These are phyloP conservation scores for Hamamelis virginiana DNA, from an alignment of 164 flowering plant species.

Conservation along the genomic window DNA sequence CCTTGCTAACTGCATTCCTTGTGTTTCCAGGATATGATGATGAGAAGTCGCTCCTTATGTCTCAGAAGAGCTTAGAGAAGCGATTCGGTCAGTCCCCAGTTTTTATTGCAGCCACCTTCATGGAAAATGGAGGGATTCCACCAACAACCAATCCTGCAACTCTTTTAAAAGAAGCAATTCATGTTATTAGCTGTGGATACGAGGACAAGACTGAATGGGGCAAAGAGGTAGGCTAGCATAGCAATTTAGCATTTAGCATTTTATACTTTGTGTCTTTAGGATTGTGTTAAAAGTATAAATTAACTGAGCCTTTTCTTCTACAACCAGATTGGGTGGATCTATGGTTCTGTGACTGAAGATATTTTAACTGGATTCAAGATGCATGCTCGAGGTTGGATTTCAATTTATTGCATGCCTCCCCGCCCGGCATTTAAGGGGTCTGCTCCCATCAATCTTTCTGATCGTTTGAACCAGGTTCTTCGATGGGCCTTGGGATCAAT, in stretches of 20 bases:
- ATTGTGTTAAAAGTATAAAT: too few species aligned
- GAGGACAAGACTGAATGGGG: slow-evolving; percentile 99
- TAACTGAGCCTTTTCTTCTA: slow-evolving; percentile 2
- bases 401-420: slow-evolving; percentile 93
- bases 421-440: slow-evolving; percentile 99
- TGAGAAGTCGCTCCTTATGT: slow-evolving; percentile 91
- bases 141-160: slow-evolving; percentile 91
- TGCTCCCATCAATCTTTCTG: slow-evolving; percentile 99
- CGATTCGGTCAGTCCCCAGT: slow-evolving; percentile 96
- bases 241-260: not conserved
- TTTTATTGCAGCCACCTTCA: slow-evolving; percentile 92
- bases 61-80: slow-evolving; percentile 94
- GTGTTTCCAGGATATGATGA: slow-evolving; percentile 79
- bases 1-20: not conserved
- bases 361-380: slow-evolving; percentile 97
- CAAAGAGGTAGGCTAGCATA: slow-evolving; percentile 72
- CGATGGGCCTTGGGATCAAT: slow-evolving; percentile 98
- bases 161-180: slow-evolving; percentile 92
- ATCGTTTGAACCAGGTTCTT: slow-evolving; percentile 96
- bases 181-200: slow-evolving; percentile 97
- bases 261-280: not conserved
- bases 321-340: slow-evolving; percentile 96
- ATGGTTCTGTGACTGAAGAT: slow-evolving; percentile 98
- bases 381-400: slow-evolving; percentile 99
- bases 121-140: slow-evolving; percentile 96